Evolutionary conservation across 441 rosid genomes (phyloP), one percentile per base, ranked within the genome.

Genomic region (Adansonia grandidieri): DNA sequence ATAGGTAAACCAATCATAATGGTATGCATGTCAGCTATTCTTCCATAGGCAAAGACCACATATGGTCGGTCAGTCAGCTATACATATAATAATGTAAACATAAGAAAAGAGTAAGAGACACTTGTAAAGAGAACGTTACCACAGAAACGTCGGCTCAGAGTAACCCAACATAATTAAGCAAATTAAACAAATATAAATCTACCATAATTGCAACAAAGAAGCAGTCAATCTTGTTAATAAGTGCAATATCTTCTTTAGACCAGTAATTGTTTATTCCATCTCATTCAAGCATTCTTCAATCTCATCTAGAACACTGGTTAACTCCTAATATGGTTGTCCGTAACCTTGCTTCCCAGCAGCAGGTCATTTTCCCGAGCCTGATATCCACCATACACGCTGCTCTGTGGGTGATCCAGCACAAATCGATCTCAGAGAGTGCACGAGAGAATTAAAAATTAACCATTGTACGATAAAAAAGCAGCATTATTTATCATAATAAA

Each of bases 221-320:
- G 13, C 11, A 70, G 69, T 70, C 60, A 57, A 58, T 58, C 69
- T 66, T 70, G 71, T 69, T 69, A 44, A 77, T 11, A 10, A 57
- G 51, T 69, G 50, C 71, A 11, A n/a, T 58, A 47, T 47, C 19
- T 19, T 70, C 68, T 48, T 70, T 37, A 70, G 50, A 58, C 53
- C 20, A 32, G 42, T 42, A 9, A 61, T 19, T 60, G 56, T 13
- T 70, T 69, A 19, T 67, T 67, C 63, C 75, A 77, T 13, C 80
- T 77, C 80, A 70, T 47, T 48, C 75, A 47, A 28, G 20, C 60
- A 58, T 47, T 70, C 61, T 32, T 69, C 74, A 56, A 77, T 51
- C 32, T 70, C 68, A 22, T 11, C 37, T 5, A 70, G 60, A 57
- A 60, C 51, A 69, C 37, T 51, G 48, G 20, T 17, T 9, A 73